Evolutionary conservation across 441 rosid species (phyloP).

Genomic region (Bruguiera hainesii): DNA sequence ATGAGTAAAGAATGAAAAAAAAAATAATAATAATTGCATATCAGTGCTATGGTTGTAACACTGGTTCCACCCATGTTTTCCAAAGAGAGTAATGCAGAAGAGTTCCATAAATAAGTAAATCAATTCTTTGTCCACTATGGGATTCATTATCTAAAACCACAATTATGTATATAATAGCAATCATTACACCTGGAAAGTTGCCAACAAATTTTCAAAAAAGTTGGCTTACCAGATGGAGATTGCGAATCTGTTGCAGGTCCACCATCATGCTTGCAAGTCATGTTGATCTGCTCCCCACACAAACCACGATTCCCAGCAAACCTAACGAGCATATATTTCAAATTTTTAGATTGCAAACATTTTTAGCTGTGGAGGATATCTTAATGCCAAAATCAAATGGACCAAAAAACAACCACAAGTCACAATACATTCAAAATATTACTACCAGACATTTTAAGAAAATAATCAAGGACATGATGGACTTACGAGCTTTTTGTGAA

Average conservation of each 20-base stretch:
- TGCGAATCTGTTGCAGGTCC: conserved; percentile 42
- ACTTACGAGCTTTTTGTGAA: conserved; percentile 80
- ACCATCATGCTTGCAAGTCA: conserved; percentile 58
- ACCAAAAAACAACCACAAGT: background rate
- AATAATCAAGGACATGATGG: background rate
- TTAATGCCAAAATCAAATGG: background rate
- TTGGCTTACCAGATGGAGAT: conserved; percentile 44
- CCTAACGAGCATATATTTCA: conserved; percentile 41
- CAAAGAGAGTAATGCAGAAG: background rate
- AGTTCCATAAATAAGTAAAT: background rate
- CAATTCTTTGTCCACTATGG: background rate
- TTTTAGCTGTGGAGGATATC: conserved; percentile 11
- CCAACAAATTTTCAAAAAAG: conserved; percentile 1
- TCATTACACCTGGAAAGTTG: conserved; percentile 10
- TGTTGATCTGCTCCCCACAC: conserved; percentile 81
- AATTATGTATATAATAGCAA: background rate
- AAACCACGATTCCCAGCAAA: conserved; percentile 75
- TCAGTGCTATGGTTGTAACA: background rate
- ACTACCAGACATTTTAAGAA: background rate
- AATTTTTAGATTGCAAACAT: conserved; percentile 16
- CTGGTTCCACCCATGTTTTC: background rate
- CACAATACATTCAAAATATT: background rate
- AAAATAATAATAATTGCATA: background rate
- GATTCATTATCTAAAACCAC: background rate
- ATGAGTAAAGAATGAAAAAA: background rate